Percentiles rank a stretch among this genome's conserved stretches.
Evolutionary conservation across 768 basidiomycete genomes (phyloP).

Genomic region (Macrocybe gigantea): DNA sequence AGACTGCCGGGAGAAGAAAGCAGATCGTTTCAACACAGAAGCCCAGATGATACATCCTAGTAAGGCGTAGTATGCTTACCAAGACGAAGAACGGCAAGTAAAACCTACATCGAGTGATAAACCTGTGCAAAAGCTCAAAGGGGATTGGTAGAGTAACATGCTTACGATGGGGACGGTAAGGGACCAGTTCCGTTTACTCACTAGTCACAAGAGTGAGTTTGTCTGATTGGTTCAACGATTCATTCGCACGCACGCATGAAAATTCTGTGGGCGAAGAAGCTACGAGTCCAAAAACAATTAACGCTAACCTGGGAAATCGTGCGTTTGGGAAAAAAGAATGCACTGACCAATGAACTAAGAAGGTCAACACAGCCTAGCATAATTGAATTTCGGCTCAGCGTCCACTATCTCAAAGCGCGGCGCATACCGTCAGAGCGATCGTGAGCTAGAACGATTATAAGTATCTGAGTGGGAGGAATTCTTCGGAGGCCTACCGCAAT

Average conservation of each 20-base stretch:
- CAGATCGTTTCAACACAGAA: background rate
- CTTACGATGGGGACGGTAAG: slow-evolving; percentile 26
- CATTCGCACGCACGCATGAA: slow-evolving; percentile 24
- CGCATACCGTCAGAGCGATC: too few relatives aligned
- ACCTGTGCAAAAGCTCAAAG: slow-evolving; percentile 1
- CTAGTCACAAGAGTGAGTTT: slow-evolving; percentile 11
- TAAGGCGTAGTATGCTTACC: slow-evolving; percentile 11
- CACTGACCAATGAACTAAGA: slow-evolving; percentile 10
- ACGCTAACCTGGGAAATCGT: background rate
- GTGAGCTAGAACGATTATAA: too few relatives aligned
- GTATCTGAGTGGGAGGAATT: too few relatives aligned
- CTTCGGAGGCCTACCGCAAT: slow-evolving; percentile 8
- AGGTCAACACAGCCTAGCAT: slow-evolving; percentile 9
- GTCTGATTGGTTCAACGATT: background rate
- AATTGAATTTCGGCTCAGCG: background rate
- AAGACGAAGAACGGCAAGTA: slow-evolving; percentile 21
- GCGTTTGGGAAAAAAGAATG: background rate
- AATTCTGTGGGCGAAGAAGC: slow-evolving; percentile 33
- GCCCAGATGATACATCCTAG: background rate
- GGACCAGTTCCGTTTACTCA: slow-evolving; percentile 29
- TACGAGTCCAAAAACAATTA: slow-evolving; percentile 3
- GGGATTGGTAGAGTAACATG: background rate
- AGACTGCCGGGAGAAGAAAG: slow-evolving; percentile 6
- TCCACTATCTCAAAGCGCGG: too few relatives aligned
- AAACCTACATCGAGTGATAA: slow-evolving; percentile 3